Conservation (phyloP, 805 yeast genomes). For the Metschnikowia henanensis region DNA sequence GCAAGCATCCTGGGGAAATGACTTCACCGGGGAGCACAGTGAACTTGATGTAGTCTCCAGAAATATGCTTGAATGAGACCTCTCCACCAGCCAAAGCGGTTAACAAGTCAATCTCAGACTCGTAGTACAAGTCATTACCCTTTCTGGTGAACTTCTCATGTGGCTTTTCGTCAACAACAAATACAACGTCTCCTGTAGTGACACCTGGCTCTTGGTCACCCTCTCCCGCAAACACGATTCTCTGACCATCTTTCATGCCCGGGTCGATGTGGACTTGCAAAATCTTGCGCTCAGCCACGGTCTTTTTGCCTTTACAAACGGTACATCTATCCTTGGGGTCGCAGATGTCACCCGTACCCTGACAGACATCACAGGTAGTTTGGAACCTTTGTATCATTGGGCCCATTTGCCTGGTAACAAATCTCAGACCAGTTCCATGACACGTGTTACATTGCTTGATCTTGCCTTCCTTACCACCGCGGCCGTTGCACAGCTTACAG, state of each 20-base stretch:
- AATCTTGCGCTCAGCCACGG: slow-evolving; percentile 83
- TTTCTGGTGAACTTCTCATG: slow-evolving; percentile 82
- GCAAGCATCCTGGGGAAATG: slow-evolving; percentile 77
- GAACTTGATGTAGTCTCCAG: slow-evolving; percentile 88
- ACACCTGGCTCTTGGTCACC: slow-evolving; percentile 97
- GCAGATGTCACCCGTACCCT: slow-evolving; percentile 88
- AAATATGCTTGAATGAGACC: slow-evolving; percentile 81
- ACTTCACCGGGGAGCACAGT: slow-evolving; percentile 89
- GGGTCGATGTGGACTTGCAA: slow-evolving; percentile 93
- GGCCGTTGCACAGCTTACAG: slow-evolving; percentile 89
- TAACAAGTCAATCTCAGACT: slow-evolving; percentile 84
- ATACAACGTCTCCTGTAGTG: slow-evolving; percentile 95
- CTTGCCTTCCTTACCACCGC: slow-evolving; percentile 92
- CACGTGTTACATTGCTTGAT: slow-evolving; percentile 86
- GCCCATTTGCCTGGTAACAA: slow-evolving; percentile 98
- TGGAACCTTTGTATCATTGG: slow-evolving; percentile 99
- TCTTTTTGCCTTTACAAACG: slow-evolving; percentile 86
- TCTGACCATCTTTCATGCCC: slow-evolving; percentile 96
- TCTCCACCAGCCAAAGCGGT: slow-evolving; percentile 98
- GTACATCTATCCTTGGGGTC: slow-evolving; percentile 88
- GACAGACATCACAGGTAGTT: slow-evolving; percentile 88
- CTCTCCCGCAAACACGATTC: slow-evolving; percentile 88
- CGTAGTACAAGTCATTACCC: slow-evolving; percentile 83
- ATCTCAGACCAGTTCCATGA: slow-evolving; percentile 88
- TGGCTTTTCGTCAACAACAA: slow-evolving; percentile 87